A percentile compares a stretch with the other conserved stretches of the same genome.
phyloP scores from a whole-genome alignment of 805 yeast species.

The Hanseniaspora thailandica region DNA sequence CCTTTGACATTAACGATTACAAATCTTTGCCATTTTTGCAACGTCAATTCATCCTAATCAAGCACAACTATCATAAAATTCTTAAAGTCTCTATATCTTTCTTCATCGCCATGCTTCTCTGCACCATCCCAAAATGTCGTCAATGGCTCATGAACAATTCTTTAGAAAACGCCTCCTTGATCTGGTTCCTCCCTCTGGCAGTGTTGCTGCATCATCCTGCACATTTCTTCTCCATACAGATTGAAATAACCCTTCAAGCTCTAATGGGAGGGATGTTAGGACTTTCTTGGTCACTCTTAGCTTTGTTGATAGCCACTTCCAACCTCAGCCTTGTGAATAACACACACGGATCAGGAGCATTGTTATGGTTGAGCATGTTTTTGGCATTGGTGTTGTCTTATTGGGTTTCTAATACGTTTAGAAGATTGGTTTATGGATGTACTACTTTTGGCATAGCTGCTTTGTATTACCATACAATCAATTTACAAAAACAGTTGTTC shows the following conservation, averaged over 20 bases:
- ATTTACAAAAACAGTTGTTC: constrained; percentile 12
- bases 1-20: background rate
- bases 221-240: constrained; percentile 36
- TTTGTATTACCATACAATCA: constrained; percentile 29
- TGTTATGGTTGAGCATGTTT: constrained; percentile 34
- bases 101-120: constrained; percentile 31
- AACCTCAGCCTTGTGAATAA: constrained; percentile 27
- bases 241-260: constrained; percentile 35
- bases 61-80: constrained; percentile 15
- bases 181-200: constrained; percentile 35
- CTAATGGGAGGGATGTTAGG: constrained; percentile 34
- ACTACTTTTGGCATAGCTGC: constrained; percentile 30
- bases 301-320: constrained; percentile 33
- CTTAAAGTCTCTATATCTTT: constrained; percentile 33
- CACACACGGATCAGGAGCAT: constrained; percentile 34
- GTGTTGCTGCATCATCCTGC: constrained; percentile 38
- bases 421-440: constrained; percentile 32
- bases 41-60: background rate
- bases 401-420: constrained; percentile 34
- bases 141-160: constrained; percentile 33
- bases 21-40: background rate
- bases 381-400: constrained; percentile 31
- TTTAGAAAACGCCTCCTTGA: constrained; percentile 14
- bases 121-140: constrained; percentile 31
- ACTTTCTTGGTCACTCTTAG: constrained; percentile 36